A percentile compares a stretch with the other conserved stretches of the same genome.
Conservation (phyloP, 768 basidiomycete species). For the Ephemerocybe angulata region DNA sequence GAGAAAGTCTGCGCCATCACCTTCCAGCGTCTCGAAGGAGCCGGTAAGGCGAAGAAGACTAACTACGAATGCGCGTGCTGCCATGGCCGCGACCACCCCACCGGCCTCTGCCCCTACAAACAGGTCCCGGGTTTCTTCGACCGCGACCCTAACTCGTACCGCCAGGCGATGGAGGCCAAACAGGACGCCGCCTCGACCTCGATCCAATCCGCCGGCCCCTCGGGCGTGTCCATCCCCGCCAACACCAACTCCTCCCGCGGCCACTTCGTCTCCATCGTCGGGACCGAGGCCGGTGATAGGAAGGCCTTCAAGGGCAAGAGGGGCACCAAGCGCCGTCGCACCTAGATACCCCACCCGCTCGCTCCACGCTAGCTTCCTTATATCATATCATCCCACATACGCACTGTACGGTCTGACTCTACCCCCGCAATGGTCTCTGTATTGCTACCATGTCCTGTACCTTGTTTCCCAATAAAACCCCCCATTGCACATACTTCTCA, state of each 20-base stretch:
- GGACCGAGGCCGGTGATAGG: neutral
- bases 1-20: neutral
- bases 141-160: neutral
- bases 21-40: neutral
- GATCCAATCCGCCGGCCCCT: neutral
- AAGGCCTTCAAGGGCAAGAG: neutral
- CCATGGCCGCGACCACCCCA: neutral
- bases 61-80: neutral
- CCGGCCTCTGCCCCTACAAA: neutral
- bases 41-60: neutral
- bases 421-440: neutral
- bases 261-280: neutral
- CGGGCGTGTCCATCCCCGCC: neutral
- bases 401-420: neutral
- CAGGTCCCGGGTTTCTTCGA: neutral
- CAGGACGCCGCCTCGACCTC: neutral
- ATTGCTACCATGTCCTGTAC: neutral
- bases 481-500: no score
- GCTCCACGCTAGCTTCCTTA: neutral
- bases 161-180: neutral
- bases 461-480: neutral
- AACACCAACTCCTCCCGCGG: neutral
- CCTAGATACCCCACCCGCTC: neutral
- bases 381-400: neutral
- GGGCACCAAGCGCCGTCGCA: neutral